phyloP scores from a whole-genome alignment of 768 basidiomycete genomes.

The Butyriboletus loyo region DNA sequence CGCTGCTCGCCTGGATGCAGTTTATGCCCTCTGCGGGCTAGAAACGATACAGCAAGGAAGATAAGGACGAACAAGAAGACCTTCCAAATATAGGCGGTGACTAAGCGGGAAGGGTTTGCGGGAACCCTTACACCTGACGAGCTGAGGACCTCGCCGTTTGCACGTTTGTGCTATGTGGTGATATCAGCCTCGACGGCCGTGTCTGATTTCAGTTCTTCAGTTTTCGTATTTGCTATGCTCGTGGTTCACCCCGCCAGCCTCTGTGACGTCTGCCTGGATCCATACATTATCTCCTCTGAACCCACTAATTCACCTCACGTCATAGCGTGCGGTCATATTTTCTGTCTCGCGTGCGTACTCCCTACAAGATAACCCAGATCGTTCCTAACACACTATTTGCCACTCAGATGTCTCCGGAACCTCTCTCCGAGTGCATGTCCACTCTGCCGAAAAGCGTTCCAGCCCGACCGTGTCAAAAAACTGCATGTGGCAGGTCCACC shows the following conservation, averaged over 20 bases:
- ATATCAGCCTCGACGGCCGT: slow-evolving; percentile 26
- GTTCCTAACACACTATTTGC: slow-evolving; percentile 3
- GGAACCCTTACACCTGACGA: slow-evolving; percentile 21
- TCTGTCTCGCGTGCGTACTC: slow-evolving; percentile 59
- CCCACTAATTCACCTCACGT: slow-evolving; percentile 57
- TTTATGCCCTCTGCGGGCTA: neutral
- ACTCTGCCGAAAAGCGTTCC: slow-evolving; percentile 62
- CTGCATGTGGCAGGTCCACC: slow-evolving; percentile 58
- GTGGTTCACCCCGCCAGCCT: slow-evolving; percentile 66
- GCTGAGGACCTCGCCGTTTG: slow-evolving; percentile 17
- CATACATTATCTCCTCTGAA: slow-evolving; percentile 50
- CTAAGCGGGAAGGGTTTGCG: slow-evolving; percentile 15
- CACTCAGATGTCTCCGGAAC: slow-evolving; percentile 53
- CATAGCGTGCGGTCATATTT: slow-evolving; percentile 76
- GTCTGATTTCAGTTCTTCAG: slow-evolving; percentile 23
- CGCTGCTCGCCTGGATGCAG: slow-evolving; percentile 30
- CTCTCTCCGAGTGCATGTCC: slow-evolving; percentile 56
- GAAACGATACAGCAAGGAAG: neutral
- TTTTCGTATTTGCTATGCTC: slow-evolving; percentile 43
- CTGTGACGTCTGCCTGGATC: slow-evolving; percentile 75
- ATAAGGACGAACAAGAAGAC: slow-evolving; percentile 11
- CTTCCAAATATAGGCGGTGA: slow-evolving; percentile 21
- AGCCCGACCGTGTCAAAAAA: slow-evolving; percentile 56
- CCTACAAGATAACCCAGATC: slow-evolving; percentile 13
- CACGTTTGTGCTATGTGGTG: slow-evolving; percentile 36